These are phyloP conservation scores for Daldinia decipiens DNA, from an alignment of 495 filamentous ascomycete genomes.

Conservation along the genomic window DNA sequence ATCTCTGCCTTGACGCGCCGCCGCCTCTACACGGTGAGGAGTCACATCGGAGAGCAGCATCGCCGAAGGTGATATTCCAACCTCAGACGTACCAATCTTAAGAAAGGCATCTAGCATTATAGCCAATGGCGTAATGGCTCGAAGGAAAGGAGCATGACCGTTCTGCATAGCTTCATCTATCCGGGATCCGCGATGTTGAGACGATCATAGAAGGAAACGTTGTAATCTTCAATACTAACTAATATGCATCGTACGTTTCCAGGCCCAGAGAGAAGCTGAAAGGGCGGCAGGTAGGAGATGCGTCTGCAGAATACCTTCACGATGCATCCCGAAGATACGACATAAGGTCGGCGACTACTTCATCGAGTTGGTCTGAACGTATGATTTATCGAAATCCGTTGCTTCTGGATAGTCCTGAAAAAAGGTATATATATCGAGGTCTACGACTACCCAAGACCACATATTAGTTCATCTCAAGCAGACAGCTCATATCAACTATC, in stretches of 20 bases:
- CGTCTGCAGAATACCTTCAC: background rate
- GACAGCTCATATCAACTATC: background rate
- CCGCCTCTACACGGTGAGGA: background rate
- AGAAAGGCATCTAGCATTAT: background rate
- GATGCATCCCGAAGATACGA: background rate
- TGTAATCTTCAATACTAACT: background rate
- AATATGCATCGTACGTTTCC: background rate
- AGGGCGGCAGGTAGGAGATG: background rate
- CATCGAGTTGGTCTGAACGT: background rate
- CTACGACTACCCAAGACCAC: background rate
- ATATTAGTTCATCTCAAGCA: background rate
- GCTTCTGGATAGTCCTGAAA: background rate
- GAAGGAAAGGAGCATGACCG: background rate
- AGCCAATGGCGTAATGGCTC: background rate
- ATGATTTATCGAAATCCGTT: background rate
- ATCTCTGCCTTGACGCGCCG: background rate
- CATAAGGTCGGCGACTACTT: conserved; percentile 1
- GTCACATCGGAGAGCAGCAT: background rate
- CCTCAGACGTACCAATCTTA: background rate
- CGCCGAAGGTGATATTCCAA: background rate
- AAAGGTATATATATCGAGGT: conserved; percentile 5
- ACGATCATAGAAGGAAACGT: background rate
- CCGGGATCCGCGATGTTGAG: background rate
- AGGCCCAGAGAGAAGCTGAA: conserved; percentile 1
- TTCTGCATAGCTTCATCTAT: background rate